Percentiles rank a stretch among this genome's conserved stretches.
Evolutionary conservation across 2,329 filamentous ascomycete genomes (phyloP).

Genomic region (Xylaria sp.): DNA sequence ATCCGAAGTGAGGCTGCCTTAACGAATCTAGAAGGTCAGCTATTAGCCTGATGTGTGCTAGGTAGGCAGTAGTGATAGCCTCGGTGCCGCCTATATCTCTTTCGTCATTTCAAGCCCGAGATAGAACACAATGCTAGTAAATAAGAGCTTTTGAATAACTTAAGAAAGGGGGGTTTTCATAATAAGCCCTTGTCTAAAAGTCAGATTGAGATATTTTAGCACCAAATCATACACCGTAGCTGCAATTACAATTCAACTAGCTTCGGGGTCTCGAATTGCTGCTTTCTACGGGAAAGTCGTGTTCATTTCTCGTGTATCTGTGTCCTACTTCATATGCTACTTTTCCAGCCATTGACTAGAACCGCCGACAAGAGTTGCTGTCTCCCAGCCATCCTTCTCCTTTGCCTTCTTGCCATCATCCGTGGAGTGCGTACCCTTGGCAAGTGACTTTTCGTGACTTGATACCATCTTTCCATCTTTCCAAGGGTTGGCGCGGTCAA

Average conservation of each 20-base stretch:
- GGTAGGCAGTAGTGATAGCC: too few relatives aligned
- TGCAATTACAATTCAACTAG: not conserved
- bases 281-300: not conserved
- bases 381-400: conserved; percentile 2
- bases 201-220: too few relatives aligned
- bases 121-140: not conserved
- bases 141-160: not conserved
- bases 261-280: not conserved
- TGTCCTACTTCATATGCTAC: not conserved
- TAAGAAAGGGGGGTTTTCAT: not conserved
- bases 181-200: not conserved
- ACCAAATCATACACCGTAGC: not conserved
- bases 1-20: too few relatives aligned
- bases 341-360: not conserved
- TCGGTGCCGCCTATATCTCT: too few relatives aligned
- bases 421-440: not conserved
- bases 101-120: not conserved
- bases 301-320: not conserved
- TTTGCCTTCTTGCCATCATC: not conserved
- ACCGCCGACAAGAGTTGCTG: not conserved
- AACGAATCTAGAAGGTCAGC: too few relatives aligned
- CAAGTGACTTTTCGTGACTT: not conserved
- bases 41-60: too few relatives aligned
- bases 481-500: conserved; percentile 6
- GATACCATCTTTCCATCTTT: conserved; percentile 10